Evolutionary conservation across 345 rosid genomes (phyloP).

Genomic region (Eucalyptus erythrocorys): DNA sequence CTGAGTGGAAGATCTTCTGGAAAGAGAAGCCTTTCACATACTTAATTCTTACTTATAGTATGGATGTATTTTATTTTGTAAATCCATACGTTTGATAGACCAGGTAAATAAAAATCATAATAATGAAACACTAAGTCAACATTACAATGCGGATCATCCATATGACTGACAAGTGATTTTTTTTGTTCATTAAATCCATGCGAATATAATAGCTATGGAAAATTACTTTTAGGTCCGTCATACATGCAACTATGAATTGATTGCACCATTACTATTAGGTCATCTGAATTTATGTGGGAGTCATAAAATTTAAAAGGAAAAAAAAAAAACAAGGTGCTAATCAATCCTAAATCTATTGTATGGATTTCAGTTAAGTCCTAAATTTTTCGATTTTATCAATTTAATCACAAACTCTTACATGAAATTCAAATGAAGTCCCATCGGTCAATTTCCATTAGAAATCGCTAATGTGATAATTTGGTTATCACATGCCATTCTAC

Average conservation of each 20-base stretch:
- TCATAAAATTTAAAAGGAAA: not conserved
- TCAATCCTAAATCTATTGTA: not conserved
- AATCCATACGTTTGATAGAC: not conserved
- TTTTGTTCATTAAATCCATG: not conserved
- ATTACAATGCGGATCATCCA: not conserved
- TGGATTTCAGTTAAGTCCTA: accelerated
- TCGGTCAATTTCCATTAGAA: accelerated
- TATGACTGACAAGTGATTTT: not conserved
- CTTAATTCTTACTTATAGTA: not conserved
- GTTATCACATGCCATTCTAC: not conserved
- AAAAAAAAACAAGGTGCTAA: not conserved
- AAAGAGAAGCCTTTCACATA: not conserved
- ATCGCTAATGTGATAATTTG: accelerated
- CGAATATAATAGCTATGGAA: not conserved
- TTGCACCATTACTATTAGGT: not conserved
- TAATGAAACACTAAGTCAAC: not conserved
- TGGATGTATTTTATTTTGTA: not conserved
- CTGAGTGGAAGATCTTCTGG: not conserved
- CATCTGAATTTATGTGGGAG: not conserved
- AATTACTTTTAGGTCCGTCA: not conserved
- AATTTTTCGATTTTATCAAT: not conserved
- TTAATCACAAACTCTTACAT: not conserved
- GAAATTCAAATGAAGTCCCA: not conserved
- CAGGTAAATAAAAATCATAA: not conserved
- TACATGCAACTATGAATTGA: not conserved